Percentiles rank a stretch among this genome's conserved stretches.
phyloP scores from a whole-genome alignment of 768 basidiomycete species.

The Ramaria sp. region DNA sequence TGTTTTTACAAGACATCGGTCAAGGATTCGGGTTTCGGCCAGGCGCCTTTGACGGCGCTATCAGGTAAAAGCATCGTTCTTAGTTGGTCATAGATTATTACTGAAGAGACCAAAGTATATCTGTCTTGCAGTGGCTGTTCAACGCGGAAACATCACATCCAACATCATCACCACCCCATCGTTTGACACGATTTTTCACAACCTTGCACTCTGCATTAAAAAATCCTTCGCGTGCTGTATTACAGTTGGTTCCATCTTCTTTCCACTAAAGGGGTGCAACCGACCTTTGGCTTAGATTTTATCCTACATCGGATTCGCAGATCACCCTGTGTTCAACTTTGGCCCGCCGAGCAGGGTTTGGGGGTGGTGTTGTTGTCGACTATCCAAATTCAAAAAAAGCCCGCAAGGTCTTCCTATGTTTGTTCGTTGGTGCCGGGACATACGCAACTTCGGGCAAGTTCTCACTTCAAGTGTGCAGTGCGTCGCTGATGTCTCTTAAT shows the following conservation, averaged over 20 bases:
- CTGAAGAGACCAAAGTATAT: conserved; percentile 50
- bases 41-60: conserved; percentile 95
- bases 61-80: conserved; percentile 51
- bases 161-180: conserved; percentile 83
- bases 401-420: conserved; percentile 85
- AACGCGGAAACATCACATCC: conserved; percentile 91
- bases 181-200: conserved; percentile 81
- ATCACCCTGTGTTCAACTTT: conserved; percentile 88
- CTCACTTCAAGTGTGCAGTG: background rate
- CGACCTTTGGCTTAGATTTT: conserved; percentile 39
- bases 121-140: conserved; percentile 96
- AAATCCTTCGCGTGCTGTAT: conserved; percentile 75
- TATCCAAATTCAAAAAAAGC: conserved; percentile 97
- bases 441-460: conserved; percentile 24
- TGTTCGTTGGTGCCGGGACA: conserved; percentile 77
- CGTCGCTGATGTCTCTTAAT: background rate
- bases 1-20: conserved; percentile 95
- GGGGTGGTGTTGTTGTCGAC: conserved; percentile 92
- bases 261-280: background rate
- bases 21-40: conserved; percentile 97
- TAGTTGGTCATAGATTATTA: background rate
- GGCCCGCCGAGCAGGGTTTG: conserved; percentile 92
- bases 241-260: conserved; percentile 37
- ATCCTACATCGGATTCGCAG: conserved; percentile 95
- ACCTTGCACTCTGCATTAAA: conserved; percentile 79